These are phyloP conservation scores for Pistacia integerrima DNA, from an alignment of 345 rosid genomes.

Conservation along the genomic window DNA sequence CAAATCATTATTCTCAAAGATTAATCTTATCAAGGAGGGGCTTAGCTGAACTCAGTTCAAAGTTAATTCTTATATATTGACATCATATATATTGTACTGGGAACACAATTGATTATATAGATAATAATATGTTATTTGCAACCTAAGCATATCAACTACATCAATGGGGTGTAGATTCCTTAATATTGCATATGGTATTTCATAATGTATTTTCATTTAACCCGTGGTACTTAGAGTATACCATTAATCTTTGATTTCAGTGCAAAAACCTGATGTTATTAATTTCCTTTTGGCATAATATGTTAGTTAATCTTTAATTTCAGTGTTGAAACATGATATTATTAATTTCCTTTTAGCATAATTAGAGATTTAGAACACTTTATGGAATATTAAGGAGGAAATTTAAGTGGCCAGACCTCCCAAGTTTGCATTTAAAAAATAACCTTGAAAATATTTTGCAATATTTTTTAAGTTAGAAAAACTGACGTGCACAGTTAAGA, in stretches of 20 bases:
- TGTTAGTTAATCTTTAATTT: neutral
- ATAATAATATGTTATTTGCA: neutral
- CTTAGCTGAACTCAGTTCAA: too few species aligned
- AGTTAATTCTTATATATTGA: neutral
- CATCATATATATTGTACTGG: neutral
- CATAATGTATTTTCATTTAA: neutral
- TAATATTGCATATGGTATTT: neutral
- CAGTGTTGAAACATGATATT: too few species aligned
- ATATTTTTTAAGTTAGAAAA: too few species aligned
- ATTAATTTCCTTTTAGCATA: too few species aligned
- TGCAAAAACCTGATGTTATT: too few species aligned
- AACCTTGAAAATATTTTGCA: too few species aligned
- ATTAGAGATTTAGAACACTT: neutral
- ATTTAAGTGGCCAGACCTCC: too few species aligned
- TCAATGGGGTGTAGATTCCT: neutral
- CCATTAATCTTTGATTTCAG: too few species aligned
- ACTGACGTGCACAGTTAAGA: too few species aligned
- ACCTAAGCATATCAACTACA: neutral
- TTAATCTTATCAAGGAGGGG: neutral
- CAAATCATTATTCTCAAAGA: neutral
- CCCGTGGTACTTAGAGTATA: neutral
- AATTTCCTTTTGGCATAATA: too few species aligned
- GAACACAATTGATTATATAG: neutral
- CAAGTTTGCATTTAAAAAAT: too few species aligned
- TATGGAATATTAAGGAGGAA: neutral